Conservation (phyloP, 805 yeast species). For the Yamadazyma tumulicola region DNA sequence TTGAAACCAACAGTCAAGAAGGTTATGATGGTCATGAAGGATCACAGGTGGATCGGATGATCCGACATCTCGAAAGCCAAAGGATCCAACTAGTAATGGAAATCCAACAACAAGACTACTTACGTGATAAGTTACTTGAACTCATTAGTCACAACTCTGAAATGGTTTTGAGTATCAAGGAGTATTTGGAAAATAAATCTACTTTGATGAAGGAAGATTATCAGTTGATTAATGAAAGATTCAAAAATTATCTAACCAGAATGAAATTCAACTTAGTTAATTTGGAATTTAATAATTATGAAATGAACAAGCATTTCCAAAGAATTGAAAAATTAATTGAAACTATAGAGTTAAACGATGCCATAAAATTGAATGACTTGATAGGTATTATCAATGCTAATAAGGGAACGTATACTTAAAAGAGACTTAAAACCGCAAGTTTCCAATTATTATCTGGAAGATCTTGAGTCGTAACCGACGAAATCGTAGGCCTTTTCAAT, state of each 20-base stretch:
- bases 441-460: not conserved
- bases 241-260: conserved; percentile 6
- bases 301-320: conserved; percentile 7
- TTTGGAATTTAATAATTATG: conserved; percentile 8
- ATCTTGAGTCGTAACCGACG: conserved; percentile 17
- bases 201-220: conserved; percentile 11
- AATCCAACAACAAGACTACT: conserved; percentile 37
- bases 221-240: conserved; percentile 5
- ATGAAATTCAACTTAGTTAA: conserved; percentile 4
- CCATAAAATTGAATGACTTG: conserved; percentile 4
- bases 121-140: conserved; percentile 28
- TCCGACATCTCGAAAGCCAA: conserved; percentile 21
- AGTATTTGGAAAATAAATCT: conserved; percentile 23
- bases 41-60: conserved; percentile 1
- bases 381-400: not conserved
- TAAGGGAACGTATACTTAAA: no score
- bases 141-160: conserved; percentile 32
- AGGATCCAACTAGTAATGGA: conserved; percentile 32
- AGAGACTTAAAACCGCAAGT: not conserved
- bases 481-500: conserved; percentile 35
- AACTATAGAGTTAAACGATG: conserved; percentile 3
- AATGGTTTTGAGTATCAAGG: conserved; percentile 29
- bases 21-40: conserved; percentile 4
- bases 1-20: conserved; percentile 1
- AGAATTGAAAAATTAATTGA: conserved; percentile 6